Evolutionary conservation across 2,329 filamentous ascomycete species (phyloP).

Genomic region (Phaeosphaeria sp.): DNA sequence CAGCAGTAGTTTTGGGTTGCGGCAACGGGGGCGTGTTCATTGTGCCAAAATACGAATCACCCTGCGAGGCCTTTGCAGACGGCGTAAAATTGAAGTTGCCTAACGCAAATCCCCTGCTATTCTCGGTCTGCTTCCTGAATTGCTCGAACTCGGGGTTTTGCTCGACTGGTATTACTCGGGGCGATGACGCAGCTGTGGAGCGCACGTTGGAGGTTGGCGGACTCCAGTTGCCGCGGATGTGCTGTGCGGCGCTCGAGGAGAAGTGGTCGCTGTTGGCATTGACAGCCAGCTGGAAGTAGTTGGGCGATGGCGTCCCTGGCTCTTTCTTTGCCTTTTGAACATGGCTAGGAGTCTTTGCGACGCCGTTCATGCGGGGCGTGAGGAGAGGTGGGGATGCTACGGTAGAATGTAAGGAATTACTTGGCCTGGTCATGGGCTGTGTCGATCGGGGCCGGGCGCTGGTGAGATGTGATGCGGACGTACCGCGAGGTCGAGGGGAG

Average conservation of each 20-base stretch:
- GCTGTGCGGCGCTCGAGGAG: constrained; percentile 64
- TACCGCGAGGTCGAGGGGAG: constrained; percentile 40
- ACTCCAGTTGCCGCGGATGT: constrained; percentile 77
- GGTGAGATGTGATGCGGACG: constrained; percentile 31
- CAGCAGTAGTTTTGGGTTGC: constrained; percentile 38
- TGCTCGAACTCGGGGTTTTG: constrained; percentile 84
- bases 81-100: constrained; percentile 53
- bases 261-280: constrained; percentile 67
- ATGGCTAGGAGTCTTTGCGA: constrained; percentile 41
- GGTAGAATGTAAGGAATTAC: constrained; percentile 32
- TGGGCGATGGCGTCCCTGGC: constrained; percentile 68
- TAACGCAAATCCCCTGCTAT: constrained; percentile 58
- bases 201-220: constrained; percentile 73
- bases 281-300: constrained; percentile 83
- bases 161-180: constrained; percentile 73
- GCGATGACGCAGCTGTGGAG: constrained; percentile 72
- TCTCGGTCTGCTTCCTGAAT: constrained; percentile 73
- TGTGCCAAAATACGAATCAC: constrained; percentile 29
- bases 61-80: constrained; percentile 33
- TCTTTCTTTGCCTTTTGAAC: constrained; percentile 32
- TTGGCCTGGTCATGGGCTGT: constrained; percentile 36
- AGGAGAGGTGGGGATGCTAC: constrained; percentile 34
- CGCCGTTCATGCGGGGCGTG: constrained; percentile 41
- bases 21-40: constrained; percentile 43
- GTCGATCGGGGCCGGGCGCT: constrained; percentile 37